phyloP scores from a whole-genome alignment of 352 stramenopile genomes.

The Globisporangium spinosum region DNA sequence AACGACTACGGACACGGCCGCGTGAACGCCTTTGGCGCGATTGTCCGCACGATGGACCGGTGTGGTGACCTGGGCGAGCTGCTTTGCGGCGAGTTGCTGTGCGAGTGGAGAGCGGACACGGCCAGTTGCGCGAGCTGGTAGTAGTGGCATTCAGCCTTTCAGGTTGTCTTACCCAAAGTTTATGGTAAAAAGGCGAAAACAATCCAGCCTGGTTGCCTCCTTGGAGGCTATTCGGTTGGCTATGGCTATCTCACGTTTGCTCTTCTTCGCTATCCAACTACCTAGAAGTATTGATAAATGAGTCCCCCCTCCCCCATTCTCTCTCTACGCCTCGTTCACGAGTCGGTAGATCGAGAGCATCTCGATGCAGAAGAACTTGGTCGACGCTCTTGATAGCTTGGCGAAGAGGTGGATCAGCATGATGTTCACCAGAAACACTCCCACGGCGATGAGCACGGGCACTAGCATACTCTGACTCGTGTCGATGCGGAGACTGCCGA shows the following conservation, averaged over 20 bases:
- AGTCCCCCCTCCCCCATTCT: not conserved
- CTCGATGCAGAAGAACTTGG: slow-evolving; percentile 67
- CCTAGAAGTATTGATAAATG: too few relatives aligned
- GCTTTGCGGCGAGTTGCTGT: not conserved
- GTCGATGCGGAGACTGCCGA: slow-evolving; percentile 19
- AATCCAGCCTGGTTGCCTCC: too few relatives aligned
- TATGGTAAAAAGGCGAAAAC: too few relatives aligned
- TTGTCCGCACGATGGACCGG: not conserved
- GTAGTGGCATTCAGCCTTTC: too few relatives aligned
- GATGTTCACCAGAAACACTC: slow-evolving; percentile 44
- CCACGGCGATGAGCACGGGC: slow-evolving; percentile 42
- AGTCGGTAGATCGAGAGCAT: slow-evolving; percentile 47
- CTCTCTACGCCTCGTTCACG: slow-evolving; percentile 21
- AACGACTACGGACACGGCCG: not conserved
- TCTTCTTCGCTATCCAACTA: too few relatives aligned
- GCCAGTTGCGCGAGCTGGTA: not conserved
- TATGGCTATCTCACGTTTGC: too few relatives aligned
- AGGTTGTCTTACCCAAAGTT: too few relatives aligned
- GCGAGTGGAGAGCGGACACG: not conserved
- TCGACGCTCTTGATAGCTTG: slow-evolving; percentile 36
- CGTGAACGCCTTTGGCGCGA: not conserved
- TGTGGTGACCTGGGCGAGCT: not conserved
- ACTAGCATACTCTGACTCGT: slow-evolving; percentile 34
- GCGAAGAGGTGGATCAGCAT: slow-evolving; percentile 52
- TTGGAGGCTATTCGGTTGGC: too few relatives aligned